Percentiles rank a stretch among this genome's conserved stretches.
Evolutionary conservation across 225 moss, liverwort and hornwort species (phyloP).

Genomic region (Marchantia polymorpha): DNA sequence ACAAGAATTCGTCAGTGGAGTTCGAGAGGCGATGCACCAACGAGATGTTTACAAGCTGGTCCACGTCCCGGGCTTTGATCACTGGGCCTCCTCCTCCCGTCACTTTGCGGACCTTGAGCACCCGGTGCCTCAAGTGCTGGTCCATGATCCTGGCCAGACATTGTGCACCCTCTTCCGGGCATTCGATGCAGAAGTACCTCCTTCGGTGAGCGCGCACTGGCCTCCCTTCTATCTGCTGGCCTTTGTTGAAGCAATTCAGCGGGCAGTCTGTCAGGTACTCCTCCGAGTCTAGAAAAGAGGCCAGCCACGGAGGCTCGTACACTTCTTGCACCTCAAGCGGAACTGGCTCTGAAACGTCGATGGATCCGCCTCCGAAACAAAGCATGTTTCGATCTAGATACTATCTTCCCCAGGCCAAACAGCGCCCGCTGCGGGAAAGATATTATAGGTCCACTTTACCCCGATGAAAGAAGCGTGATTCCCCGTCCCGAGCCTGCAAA

Average conservation of each 20-base stretch:
- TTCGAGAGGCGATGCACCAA: neutral
- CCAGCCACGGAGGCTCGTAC: neutral
- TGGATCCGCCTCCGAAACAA: neutral
- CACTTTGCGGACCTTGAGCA: neutral
- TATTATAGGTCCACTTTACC: no score
- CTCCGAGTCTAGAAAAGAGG: neutral
- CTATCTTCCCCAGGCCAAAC: no score
- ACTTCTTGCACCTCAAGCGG: neutral
- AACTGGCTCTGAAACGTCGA: neutral
- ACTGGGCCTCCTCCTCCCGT: neutral
- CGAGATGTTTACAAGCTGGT: neutral
- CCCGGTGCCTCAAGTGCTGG: neutral
- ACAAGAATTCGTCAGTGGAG: neutral
- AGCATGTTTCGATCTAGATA: no score
- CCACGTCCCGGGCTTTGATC: neutral
- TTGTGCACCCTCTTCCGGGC: neutral
- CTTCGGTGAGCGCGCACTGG: neutral
- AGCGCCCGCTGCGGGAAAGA: no score
- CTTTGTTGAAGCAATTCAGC: neutral
- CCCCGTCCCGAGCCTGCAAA: no score
- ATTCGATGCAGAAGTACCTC: neutral
- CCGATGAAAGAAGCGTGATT: no score
- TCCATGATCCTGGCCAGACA: neutral
- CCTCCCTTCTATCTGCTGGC: neutral
- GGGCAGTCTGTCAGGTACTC: constrained; percentile 1